Evolutionary conservation across 495 filamentous ascomycete genomes (phyloP).

Genomic region (Talaromyces wortmannii): DNA sequence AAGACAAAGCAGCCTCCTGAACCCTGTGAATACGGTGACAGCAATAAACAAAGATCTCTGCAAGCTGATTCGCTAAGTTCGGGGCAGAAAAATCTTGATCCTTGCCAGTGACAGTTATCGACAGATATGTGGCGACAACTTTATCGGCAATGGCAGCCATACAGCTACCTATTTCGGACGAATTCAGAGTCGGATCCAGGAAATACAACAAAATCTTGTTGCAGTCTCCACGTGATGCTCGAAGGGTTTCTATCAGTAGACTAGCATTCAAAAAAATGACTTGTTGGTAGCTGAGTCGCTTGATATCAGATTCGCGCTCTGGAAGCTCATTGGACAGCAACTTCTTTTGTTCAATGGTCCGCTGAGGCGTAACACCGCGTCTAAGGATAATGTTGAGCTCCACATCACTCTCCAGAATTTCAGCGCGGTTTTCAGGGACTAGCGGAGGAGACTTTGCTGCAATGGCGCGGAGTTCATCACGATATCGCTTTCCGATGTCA

Average conservation of each 20-base stretch:
- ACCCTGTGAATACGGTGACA: conserved; percentile 88
- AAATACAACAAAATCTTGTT: conserved; percentile 86
- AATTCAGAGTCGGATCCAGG: conserved; percentile 77
- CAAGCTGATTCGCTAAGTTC: conserved; percentile 81
- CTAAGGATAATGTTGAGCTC: conserved; percentile 89
- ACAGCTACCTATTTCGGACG: conserved; percentile 69
- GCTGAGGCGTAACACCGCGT: conserved; percentile 69
- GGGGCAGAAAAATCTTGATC: conserved; percentile 70
- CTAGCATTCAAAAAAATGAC: conserved; percentile 87
- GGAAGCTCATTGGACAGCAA: conserved; percentile 66
- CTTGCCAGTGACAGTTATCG: conserved; percentile 62
- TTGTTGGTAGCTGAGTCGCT: conserved; percentile 72
- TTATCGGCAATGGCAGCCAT: conserved; percentile 78
- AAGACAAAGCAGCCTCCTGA: conserved; percentile 72
- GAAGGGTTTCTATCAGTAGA: conserved; percentile 74
- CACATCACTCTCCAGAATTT: conserved; percentile 88
- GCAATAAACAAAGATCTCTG: conserved; percentile 74
- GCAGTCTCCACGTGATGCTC: conserved; percentile 77
- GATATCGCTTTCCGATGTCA: conserved; percentile 55
- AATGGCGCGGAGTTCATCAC: conserved; percentile 69
- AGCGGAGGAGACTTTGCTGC: conserved; percentile 80
- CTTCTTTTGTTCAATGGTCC: conserved; percentile 73
- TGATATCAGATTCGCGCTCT: conserved; percentile 67
- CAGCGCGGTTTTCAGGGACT: conserved; percentile 74
- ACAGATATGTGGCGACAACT: conserved; percentile 68